Percentiles rank a stretch among this genome's conserved stretches.
These are phyloP conservation scores for Amanita rimosa DNA, from an alignment of 768 basidiomycete species.

Conservation along the genomic window DNA sequence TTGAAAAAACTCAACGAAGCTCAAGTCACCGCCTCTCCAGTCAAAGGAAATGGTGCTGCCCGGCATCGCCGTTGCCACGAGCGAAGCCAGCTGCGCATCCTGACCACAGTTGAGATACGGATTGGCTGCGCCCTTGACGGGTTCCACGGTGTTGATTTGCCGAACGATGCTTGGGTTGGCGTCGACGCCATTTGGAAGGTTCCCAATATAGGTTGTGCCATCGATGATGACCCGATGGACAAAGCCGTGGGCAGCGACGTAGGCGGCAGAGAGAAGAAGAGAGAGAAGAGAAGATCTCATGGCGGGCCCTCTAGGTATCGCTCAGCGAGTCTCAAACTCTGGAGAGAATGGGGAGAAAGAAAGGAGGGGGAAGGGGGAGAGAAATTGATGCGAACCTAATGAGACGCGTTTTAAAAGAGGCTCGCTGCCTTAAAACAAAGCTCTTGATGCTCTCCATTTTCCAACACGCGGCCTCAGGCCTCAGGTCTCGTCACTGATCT, in stretches of 20 bases:
- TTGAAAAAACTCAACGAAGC: background rate
- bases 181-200: constrained; percentile 16
- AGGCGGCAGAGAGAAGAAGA: constrained; percentile 23
- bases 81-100: constrained; percentile 28
- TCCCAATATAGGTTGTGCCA: constrained; percentile 26
- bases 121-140: constrained; percentile 31
- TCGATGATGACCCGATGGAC: constrained; percentile 26
- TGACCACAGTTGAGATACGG: constrained; percentile 36
- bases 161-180: constrained; percentile 27
- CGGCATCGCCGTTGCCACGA: constrained; percentile 33
- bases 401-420: background rate
- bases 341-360: background rate
- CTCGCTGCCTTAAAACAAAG: too few species aligned
- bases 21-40: constrained; percentile 27
- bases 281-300: constrained; percentile 20
- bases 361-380: background rate
- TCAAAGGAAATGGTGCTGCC: constrained; percentile 31
- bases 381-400: too few species aligned
- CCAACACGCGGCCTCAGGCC: too few species aligned
- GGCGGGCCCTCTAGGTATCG: background rate
- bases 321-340: background rate
- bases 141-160: constrained; percentile 23
- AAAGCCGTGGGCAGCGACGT: constrained; percentile 35
- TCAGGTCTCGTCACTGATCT: too few species aligned
- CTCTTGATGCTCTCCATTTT: too few species aligned